Percentiles rank a stretch among this genome's conserved stretches.
These are phyloP conservation scores for Moesziomyces antarcticus DNA, from an alignment of 1,284 basidiomycete genomes.

Conservation along the genomic window DNA sequence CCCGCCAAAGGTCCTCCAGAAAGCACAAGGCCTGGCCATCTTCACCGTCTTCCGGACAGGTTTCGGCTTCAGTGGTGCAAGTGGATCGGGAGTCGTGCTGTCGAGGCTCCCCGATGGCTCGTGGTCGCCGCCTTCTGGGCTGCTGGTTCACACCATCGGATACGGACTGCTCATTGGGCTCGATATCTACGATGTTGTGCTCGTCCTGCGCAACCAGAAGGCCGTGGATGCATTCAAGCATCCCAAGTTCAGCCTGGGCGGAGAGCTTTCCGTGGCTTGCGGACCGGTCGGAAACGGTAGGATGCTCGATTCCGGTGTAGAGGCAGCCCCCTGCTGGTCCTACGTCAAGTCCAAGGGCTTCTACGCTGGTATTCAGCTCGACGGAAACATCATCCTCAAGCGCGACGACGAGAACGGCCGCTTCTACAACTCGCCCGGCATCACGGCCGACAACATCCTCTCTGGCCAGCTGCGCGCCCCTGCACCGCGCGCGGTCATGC, in stretches of 20 bases:
- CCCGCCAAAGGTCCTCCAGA: slow-evolving; percentile 54
- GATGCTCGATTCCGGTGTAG: slow-evolving; percentile 59
- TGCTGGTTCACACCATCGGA: slow-evolving; percentile 65
- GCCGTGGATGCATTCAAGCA: slow-evolving; percentile 61
- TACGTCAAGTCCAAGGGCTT: slow-evolving; percentile 68
- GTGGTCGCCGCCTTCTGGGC: slow-evolving; percentile 65
- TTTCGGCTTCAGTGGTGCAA: slow-evolving; percentile 51
- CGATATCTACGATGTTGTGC: slow-evolving; percentile 69
- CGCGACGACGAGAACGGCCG: slow-evolving; percentile 60
- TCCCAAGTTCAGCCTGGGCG: slow-evolving; percentile 65
- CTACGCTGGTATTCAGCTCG: slow-evolving; percentile 66
- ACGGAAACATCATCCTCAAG: slow-evolving; percentile 63
- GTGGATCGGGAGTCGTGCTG: slow-evolving; percentile 65
- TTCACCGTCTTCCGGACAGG: slow-evolving; percentile 67
- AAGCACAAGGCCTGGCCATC: slow-evolving; percentile 61
- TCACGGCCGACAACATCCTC: slow-evolving; percentile 46
- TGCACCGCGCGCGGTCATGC: slow-evolving; percentile 40
- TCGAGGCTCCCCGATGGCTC: slow-evolving; percentile 61
- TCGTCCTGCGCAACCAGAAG: slow-evolving; percentile 64
- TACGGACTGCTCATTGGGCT: slow-evolving; percentile 65
- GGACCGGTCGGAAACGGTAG: slow-evolving; percentile 68
- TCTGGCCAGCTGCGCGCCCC: slow-evolving; percentile 45
- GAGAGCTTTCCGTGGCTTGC: slow-evolving; percentile 59
- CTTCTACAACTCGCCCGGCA: slow-evolving; percentile 55
- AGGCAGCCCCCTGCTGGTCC: slow-evolving; percentile 62